These are phyloP conservation scores for Venturia pyrina DNA, from an alignment of 2,329 filamentous ascomycete genomes.

Conservation along the genomic window DNA sequence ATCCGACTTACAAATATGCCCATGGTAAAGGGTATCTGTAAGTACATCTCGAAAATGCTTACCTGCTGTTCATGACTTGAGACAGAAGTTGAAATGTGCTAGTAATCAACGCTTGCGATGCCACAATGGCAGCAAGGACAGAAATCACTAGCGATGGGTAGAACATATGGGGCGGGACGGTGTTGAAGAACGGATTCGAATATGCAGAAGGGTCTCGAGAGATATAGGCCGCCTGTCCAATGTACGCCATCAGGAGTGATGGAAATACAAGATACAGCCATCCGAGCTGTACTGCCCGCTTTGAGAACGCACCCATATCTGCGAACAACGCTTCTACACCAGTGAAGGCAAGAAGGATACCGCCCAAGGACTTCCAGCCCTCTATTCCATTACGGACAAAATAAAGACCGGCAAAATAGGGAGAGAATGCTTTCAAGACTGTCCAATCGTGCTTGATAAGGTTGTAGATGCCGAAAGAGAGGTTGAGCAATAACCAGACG, in stretches of 20 bases:
- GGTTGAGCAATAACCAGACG: constrained; percentile 57
- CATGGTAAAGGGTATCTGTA: too few species aligned
- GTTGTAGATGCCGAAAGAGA: constrained; percentile 53
- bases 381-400: constrained; percentile 48
- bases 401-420: constrained; percentile 50
- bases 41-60: too few species aligned
- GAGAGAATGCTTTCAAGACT: constrained; percentile 44
- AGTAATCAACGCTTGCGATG: constrained; percentile 70
- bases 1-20: too few species aligned
- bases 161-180: constrained; percentile 56
- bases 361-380: constrained; percentile 53
- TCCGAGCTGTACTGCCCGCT: constrained; percentile 50
- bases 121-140: constrained; percentile 61
- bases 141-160: constrained; percentile 60
- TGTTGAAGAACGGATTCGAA: constrained; percentile 65
- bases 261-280: constrained; percentile 63
- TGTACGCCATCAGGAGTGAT: constrained; percentile 56
- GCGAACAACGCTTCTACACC: constrained; percentile 73
- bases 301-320: constrained; percentile 65
- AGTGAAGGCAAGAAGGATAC: constrained; percentile 64
- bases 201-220: constrained; percentile 49
- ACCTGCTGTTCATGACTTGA: constrained; percentile 56
- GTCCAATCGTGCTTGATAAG: constrained; percentile 35
- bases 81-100: constrained; percentile 60
- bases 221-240: constrained; percentile 67